Base-by-base conservation (phyloP, 1,139 yeast genomes). In the Protomyces gravidus region DNA sequence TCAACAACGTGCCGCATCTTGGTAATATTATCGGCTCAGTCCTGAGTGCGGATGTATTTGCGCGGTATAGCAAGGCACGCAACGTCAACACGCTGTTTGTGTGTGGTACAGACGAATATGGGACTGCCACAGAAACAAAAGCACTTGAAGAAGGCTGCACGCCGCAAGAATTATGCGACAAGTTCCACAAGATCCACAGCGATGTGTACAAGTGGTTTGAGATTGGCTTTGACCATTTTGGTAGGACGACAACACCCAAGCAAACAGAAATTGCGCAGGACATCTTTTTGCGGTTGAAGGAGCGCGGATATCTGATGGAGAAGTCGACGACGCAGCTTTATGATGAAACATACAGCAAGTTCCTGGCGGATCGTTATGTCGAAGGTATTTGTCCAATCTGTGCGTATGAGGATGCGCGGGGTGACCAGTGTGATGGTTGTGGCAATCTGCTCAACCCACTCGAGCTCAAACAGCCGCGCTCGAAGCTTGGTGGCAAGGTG, bases 71-170 rank as follows among this genome's bases (percentile, higher is more conserved):
- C 70, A 90, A 89, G 73, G 84, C 86, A 66, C 83, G 97, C 76
- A 88, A 89, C 73, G 85, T 86, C 76, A 92, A 90, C 71, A 79
- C 96, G 23, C 76, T 92, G 64, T 92, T 77, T 69, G 75, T 92
- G 62, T 89, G 98, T 75, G 99, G 99, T 75, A 94, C 98, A 40
- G 99, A 92, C 72, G 99, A 92, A 75, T 94, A 92, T 72, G 99
- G 99, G 71, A 92, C 99, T 63, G 99, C 99, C 55, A 92, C 98
- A 26, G 99, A 92, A 74, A 94, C 98, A 39, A 92, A 92, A 75
- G 98, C 98, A 9, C 77, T 92, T 62, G 98, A 92, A 73, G 97
- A 92, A 70, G 84, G 86, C 49, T 85, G 88, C 63, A 80, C 95
- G 3, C 98, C 99, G 52, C 77, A 82, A 68, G 84, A 89, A 69